A percentile compares a stretch with the other conserved stretches of the same genome.
Evolutionary conservation across 495 filamentous ascomycete species (phyloP).

Genomic region (Aspergillus nanangensis): DNA sequence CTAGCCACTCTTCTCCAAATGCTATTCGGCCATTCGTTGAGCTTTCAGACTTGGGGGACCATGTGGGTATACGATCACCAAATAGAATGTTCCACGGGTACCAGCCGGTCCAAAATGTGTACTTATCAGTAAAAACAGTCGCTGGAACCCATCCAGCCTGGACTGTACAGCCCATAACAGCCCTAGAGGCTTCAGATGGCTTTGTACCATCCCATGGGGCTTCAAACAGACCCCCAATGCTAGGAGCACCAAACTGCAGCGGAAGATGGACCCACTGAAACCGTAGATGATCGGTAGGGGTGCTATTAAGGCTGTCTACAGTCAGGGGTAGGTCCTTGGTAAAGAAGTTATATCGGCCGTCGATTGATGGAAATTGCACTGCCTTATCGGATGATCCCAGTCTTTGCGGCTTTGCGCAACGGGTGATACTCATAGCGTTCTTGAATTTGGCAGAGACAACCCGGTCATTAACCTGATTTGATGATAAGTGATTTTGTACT

Average conservation of each 20-base stretch:
- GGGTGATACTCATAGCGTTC: slow-evolving; percentile 5
- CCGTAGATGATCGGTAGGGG: too few species aligned
- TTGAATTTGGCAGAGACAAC: too few species aligned
- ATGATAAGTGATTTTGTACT: not conserved
- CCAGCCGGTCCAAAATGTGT: too few species aligned
- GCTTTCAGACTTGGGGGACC: not conserved
- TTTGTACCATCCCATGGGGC: slow-evolving; percentile 3
- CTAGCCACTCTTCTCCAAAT: too few species aligned
- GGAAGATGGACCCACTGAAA: too few species aligned
- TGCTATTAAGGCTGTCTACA: too few species aligned
- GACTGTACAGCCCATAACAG: slow-evolving; percentile 12
- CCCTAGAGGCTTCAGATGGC: slow-evolving; percentile 6
- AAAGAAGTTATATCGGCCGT: too few species aligned
- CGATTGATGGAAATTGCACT: slow-evolving; percentile 9
- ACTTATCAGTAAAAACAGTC: slow-evolving; percentile 12
- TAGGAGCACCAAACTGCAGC: too few species aligned
- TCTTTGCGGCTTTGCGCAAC: slow-evolving; percentile 8
- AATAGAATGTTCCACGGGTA: too few species aligned
- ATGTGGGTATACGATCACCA: slow-evolving; percentile 9
- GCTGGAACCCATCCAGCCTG: slow-evolving; percentile 14
- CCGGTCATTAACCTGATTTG: slow-evolving; percentile 14
- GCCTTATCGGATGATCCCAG: slow-evolving; percentile 6
- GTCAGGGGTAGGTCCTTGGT: too few species aligned
- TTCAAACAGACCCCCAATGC: too few species aligned
- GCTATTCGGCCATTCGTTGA: too few species aligned